Evolutionary conservation across 352 stramenopile species (phyloP), one percentile per base, ranked within the genome.

Genomic region (Pythium plurisporium): DNA sequence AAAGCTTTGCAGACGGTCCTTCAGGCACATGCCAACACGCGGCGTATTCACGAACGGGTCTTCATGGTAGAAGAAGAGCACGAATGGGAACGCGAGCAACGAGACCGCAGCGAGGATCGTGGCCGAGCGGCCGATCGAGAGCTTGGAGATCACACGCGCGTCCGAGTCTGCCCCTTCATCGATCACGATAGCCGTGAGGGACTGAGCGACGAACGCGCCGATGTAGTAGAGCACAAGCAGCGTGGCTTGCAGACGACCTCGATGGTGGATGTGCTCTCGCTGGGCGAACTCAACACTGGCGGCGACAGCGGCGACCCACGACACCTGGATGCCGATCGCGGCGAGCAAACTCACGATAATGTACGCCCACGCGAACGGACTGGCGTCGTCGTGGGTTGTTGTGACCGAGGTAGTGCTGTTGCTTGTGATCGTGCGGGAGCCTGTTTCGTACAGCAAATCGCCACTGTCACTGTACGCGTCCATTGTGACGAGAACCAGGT

Each of bases 241-340:
- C 25, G 54, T 42, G 11, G 52, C 62, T 29, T 72, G 64, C 3
- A 67, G 41, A 15, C 33, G 29, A 7, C 64, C 64, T 14, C 64
- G 64, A 20, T 62, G 43, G 33, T 54, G 44, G 15, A 69, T 45
- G 15, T 55, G 55, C 41, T 72, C 64, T 11, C 59, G 59, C 47
- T 72, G 64, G 9, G 64, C 64, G 12, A 55, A 65, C 45, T 72
- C 59, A 33, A 72, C 59, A 15, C 25, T 56, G 19, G 55, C 30
- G 2, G 54, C 52, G 26, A 68, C 19, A 1, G 59, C 27, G 5
- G 54, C 29, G 45, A 69, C 41, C 54, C 55, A 69, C 42, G 50
- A 27, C 34, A 69, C 54, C 37, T 69, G 54, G 23, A 69, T 50
- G 17, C 47, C 48, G 11, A 43, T 10, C 11, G 47, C 48, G 0